phyloP scores from a whole-genome alignment of 1,284 basidiomycete species.

The Fomitopsis betulina region DNA sequence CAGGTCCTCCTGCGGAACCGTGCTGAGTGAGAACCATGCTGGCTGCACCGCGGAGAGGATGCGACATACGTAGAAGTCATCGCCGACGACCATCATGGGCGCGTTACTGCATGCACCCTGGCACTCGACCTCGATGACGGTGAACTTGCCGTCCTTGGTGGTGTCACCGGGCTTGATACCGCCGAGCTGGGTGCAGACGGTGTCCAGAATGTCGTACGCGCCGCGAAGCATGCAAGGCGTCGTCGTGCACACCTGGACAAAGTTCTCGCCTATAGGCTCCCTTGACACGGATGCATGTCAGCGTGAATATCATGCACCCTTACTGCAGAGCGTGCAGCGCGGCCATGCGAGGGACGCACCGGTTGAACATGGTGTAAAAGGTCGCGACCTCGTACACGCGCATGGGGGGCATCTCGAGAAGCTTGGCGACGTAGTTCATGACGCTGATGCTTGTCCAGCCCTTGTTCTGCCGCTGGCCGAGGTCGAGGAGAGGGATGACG shows the following conservation, averaged over 20 bases:
- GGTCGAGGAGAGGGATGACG: slow-evolving; percentile 93
- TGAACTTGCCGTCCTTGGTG: slow-evolving; percentile 95
- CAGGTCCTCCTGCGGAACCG: slow-evolving; percentile 78
- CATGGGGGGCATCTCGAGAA: slow-evolving; percentile 96
- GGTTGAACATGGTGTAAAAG: slow-evolving; percentile 99
- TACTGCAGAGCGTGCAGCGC: neutral
- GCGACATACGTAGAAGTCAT: slow-evolving; percentile 87
- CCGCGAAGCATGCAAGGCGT: slow-evolving; percentile 98
- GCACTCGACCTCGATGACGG: slow-evolving; percentile 97
- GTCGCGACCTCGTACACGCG: slow-evolving; percentile 99
- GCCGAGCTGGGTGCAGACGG: slow-evolving; percentile 81
- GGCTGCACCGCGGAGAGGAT: slow-evolving; percentile 2
- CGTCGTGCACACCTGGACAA: slow-evolving; percentile 98
- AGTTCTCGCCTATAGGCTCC: slow-evolving; percentile 92
- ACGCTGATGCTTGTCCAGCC: slow-evolving; percentile 99
- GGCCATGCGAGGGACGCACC: slow-evolving; percentile 40
- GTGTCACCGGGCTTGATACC: slow-evolving; percentile 87
- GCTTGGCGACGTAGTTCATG: slow-evolving; percentile 95
- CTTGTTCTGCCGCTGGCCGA: slow-evolving; percentile 96
- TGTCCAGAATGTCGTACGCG: slow-evolving; percentile 85
- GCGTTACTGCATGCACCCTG: slow-evolving; percentile 98
- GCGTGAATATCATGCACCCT: neutral
- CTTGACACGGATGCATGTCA: slow-evolving; percentile 32
- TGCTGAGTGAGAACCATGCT: slow-evolving; percentile 3
- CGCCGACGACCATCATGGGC: slow-evolving; percentile 97